Conservation (phyloP, 306 rosid genomes). For the Lathyrus aphaca region DNA sequence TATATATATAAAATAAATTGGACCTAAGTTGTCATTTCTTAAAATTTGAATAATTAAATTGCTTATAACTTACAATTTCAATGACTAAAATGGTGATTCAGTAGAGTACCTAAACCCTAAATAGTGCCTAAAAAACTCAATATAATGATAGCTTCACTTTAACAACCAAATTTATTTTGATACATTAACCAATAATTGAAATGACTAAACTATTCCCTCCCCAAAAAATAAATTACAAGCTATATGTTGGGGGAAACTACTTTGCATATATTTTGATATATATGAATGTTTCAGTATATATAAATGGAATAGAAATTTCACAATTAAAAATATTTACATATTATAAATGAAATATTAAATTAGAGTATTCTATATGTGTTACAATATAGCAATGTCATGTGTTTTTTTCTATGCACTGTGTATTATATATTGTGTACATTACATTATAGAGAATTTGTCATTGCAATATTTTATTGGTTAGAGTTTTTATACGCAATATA, state of each 20-base stretch:
- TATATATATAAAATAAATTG: not conserved
- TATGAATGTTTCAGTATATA: too few relatives aligned
- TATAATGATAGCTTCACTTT: not conserved
- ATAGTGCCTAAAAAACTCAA: not conserved
- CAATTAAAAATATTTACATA: too few relatives aligned
- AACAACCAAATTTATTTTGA: not conserved
- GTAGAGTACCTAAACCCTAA: not conserved
- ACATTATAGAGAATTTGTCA: too few relatives aligned
- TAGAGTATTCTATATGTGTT: too few relatives aligned
- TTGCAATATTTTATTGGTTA: too few relatives aligned
- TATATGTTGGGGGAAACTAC: not conserved
- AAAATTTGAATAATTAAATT: not conserved
- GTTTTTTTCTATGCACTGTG: too few relatives aligned
- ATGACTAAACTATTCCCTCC: not conserved
- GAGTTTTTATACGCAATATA: too few relatives aligned
- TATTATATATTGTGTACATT: too few relatives aligned
- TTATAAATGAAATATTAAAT: too few relatives aligned
- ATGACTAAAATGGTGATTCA: not conserved
- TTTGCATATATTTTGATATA: too few relatives aligned
- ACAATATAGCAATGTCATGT: too few relatives aligned
- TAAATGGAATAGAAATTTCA: too few relatives aligned
- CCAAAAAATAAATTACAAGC: not conserved
- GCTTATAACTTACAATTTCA: not conserved
- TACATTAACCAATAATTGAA: constrained; percentile 5
- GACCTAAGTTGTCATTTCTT: not conserved